Conservation (phyloP, 306 rosid genomes). For the Lathyrus tuberosus region DNA sequence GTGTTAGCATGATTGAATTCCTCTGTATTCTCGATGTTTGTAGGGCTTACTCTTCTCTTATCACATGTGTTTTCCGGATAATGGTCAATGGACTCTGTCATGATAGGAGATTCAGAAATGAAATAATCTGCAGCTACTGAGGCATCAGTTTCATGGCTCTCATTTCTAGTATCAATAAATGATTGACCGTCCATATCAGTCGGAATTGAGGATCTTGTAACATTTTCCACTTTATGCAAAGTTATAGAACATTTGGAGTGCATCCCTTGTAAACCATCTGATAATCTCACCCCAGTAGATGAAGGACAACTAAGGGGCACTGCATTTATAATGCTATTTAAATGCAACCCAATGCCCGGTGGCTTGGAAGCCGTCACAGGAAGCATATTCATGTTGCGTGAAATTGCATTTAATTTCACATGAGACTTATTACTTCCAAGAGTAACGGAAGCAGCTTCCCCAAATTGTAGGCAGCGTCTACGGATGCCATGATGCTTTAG, state of each 20-base stretch:
- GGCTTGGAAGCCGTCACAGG: slow-evolving; percentile 50
- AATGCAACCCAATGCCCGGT: slow-evolving; percentile 64
- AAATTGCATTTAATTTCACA: slow-evolving; percentile 37
- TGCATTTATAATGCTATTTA: slow-evolving; percentile 66
- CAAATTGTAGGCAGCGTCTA: slow-evolving; percentile 67
- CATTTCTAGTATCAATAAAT: slow-evolving; percentile 40
- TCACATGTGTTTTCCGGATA: slow-evolving; percentile 38
- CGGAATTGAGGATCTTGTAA: slow-evolving; percentile 31
- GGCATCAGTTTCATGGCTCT: slow-evolving; percentile 36
- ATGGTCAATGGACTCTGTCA: slow-evolving; percentile 7
- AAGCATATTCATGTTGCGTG: slow-evolving; percentile 35
- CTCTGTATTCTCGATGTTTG: slow-evolving; percentile 39
- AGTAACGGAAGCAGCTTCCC: slow-evolving; percentile 46
- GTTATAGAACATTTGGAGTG: slow-evolving; percentile 40
- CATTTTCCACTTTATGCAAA: slow-evolving; percentile 37
- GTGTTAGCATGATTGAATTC: slow-evolving; percentile 46
- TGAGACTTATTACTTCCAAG: slow-evolving; percentile 34
- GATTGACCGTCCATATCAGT: slow-evolving; percentile 36
- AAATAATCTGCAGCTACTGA: slow-evolving; percentile 39
- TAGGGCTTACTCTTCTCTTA: slow-evolving; percentile 37
- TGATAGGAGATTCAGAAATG: slow-evolving; percentile 40
- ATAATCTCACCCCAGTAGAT: slow-evolving; percentile 42
- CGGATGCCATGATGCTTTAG: slow-evolving; percentile 48
- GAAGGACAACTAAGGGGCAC: slow-evolving; percentile 49
- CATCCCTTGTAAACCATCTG: slow-evolving; percentile 44